Conservation (phyloP, 768 basidiomycete species). For the Boletus sp. region DNA sequence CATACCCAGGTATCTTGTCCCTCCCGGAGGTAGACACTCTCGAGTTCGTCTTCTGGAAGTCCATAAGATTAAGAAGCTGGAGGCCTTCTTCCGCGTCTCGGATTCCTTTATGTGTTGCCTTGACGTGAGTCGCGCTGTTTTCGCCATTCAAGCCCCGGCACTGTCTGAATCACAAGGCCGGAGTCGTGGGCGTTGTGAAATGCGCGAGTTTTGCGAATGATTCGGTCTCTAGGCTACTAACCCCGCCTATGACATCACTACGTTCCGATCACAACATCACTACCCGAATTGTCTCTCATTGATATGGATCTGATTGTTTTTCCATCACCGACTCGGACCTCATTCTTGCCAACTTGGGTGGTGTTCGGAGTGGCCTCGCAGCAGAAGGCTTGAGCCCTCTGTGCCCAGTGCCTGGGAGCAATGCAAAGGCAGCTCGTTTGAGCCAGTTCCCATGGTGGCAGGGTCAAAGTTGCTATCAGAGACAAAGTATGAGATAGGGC, state of each 20-base stretch:
- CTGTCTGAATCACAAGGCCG: neutral
- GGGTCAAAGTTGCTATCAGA: too few relatives aligned
- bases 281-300: neutral
- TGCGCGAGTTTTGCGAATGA: neutral
- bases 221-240: neutral
- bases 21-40: conserved; percentile 13
- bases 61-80: neutral
- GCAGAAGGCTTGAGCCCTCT: too few relatives aligned
- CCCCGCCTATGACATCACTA: neutral
- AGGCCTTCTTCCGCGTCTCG: neutral
- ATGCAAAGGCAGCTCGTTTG: too few relatives aligned
- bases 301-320: neutral
- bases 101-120: conserved; percentile 4
- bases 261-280: too few relatives aligned
- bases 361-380: neutral
- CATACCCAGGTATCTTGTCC: conserved; percentile 20
- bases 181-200: neutral
- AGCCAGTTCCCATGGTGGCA: neutral
- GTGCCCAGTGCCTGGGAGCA: too few relatives aligned
- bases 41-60: conserved; percentile 18
- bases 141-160: conserved; percentile 15
- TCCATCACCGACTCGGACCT: neutral
- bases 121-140: conserved; percentile 11
- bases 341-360: neutral
- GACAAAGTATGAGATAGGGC: too few relatives aligned